Percentiles rank a stretch among this genome's conserved stretches.
Evolutionary conservation across 768 basidiomycete species (phyloP).

Genomic region (Phaffia australis): DNA sequence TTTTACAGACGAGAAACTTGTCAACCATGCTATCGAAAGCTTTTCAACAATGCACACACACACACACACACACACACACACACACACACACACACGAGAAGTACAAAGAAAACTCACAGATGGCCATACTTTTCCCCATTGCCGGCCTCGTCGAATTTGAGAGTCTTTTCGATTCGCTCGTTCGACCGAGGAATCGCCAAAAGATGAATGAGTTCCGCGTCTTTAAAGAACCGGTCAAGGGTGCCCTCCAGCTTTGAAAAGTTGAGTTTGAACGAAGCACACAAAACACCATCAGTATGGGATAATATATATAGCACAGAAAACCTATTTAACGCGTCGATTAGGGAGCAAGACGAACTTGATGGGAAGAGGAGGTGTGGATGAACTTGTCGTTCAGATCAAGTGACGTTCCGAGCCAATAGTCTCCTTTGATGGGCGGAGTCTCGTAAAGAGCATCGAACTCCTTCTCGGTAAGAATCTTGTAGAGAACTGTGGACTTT

Average conservation of each 20-base stretch:
- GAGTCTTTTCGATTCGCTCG: slow-evolving; percentile 17
- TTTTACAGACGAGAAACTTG: too few relatives aligned
- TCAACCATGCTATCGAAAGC: too few relatives aligned
- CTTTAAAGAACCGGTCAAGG: slow-evolving; percentile 18
- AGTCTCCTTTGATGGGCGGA: background rate
- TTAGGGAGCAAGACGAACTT: background rate
- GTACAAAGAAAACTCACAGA: background rate
- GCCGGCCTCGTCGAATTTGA: slow-evolving; percentile 17
- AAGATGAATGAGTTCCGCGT: slow-evolving; percentile 1
- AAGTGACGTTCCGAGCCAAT: slow-evolving; percentile 10
- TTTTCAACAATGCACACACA: too few relatives aligned
- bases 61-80: too few relatives aligned
- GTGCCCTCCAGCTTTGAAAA: slow-evolving; percentile 7
- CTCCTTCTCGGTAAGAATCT: slow-evolving; percentile 22
- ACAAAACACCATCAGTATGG: background rate
- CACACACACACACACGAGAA: too few relatives aligned
- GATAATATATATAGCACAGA: background rate
- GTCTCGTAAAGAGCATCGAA: slow-evolving; percentile 12
- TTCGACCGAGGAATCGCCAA: slow-evolving; percentile 16
- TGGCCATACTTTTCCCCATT: slow-evolving; percentile 19
- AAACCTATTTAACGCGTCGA: too few relatives aligned
- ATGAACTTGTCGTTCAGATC: slow-evolving; percentile 21
- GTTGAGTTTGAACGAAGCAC: background rate
- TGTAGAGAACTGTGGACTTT: slow-evolving; percentile 19
- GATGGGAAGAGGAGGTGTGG: slow-evolving; percentile 8